phyloP scores from a whole-genome alignment of 345 rosid species.

The Hevea brasiliensis region DNA sequence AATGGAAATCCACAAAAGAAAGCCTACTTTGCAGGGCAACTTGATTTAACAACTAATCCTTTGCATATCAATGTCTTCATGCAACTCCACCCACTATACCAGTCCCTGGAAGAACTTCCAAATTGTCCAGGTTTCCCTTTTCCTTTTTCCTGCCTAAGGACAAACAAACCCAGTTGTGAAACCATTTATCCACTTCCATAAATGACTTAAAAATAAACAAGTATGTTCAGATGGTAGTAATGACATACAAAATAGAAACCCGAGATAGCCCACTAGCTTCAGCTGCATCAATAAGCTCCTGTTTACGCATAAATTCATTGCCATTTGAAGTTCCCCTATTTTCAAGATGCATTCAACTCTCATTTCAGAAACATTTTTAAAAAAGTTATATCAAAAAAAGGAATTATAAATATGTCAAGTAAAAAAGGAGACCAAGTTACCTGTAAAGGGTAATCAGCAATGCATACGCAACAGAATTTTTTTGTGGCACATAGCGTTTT shows the following conservation, averaged over 20 bases:
- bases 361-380: constrained; percentile 5
- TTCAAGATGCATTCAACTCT: constrained; percentile 15
- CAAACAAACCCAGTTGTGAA: constrained; percentile 9
- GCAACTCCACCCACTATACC: constrained; percentile 97
- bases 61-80: constrained; percentile 75
- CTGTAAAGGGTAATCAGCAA: constrained; percentile 74
- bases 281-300: constrained; percentile 88
- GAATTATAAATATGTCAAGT: background rate
- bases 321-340: constrained; percentile 61
- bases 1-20: constrained; percentile 6
- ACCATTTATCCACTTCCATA: constrained; percentile 15
- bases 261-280: constrained; percentile 96
- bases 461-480: constrained; percentile 82
- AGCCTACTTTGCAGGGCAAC: constrained; percentile 89
- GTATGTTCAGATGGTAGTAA: constrained; percentile 11
- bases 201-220: background rate
- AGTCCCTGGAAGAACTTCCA: constrained; percentile 74
- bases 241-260: constrained; percentile 60
- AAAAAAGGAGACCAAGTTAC: constrained; percentile 31
- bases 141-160: constrained; percentile 78
- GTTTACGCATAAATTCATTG: constrained; percentile 73
- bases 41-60: constrained; percentile 85
- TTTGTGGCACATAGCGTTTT: constrained; percentile 70
- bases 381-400: background rate
- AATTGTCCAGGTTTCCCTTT: constrained; percentile 66